These are phyloP conservation scores for Pseudonitzschia pungens DNA, from an alignment of 108 stramenopile species.

Conservation along the genomic window DNA sequence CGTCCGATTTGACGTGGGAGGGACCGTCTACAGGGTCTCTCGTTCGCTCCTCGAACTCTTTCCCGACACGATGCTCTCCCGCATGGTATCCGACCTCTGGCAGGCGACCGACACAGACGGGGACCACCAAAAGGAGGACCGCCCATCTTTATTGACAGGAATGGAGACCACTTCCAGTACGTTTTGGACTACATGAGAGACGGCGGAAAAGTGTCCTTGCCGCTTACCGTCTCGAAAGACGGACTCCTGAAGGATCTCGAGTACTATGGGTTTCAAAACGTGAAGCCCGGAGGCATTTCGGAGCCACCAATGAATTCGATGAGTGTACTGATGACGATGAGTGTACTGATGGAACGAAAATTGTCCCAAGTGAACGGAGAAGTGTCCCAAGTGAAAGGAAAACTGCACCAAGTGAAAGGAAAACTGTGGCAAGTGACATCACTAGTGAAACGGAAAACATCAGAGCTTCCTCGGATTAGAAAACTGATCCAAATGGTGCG, in stretches of 20 bases:
- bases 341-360: too few relatives aligned
- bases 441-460: too few relatives aligned
- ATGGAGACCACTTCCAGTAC: conserved; percentile 26
- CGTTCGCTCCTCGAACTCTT: conserved; percentile 23
- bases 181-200: conserved; percentile 33
- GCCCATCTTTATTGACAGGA: conserved; percentile 19
- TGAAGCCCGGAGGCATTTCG: not conserved
- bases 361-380: too few relatives aligned
- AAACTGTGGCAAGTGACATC: too few relatives aligned
- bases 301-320: too few relatives aligned
- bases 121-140: not conserved
- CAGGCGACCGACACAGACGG: not conserved
- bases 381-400: too few relatives aligned
- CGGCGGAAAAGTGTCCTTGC: not conserved
- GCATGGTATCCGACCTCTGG: conserved; percentile 25
- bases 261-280: not conserved
- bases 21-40: conserved; percentile 35
- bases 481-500: too few relatives aligned
- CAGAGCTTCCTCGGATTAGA: too few relatives aligned
- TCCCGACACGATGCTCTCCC: conserved; percentile 33
- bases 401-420: too few relatives aligned
- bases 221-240: not conserved
- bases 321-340: too few relatives aligned
- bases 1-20: conserved; percentile 36
- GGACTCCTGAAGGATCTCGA: conserved; percentile 7